phyloP scores from a whole-genome alignment of 352 stramenopile genomes.

The Elongisporangium prolatum region DNA sequence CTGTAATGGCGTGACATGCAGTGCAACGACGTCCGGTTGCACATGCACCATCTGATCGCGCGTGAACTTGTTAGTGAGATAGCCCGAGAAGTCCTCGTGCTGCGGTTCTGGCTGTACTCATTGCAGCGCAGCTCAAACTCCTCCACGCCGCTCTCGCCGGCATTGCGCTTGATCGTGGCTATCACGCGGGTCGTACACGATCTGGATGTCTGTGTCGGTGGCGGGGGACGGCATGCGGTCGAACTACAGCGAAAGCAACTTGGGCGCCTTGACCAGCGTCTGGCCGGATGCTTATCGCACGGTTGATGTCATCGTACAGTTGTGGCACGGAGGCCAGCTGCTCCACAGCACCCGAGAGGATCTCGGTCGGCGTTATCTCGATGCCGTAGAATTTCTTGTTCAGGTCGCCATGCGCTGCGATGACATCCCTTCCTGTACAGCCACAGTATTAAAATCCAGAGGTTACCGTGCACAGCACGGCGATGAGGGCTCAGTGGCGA shows the following conservation, averaged over 20 bases:
- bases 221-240: slow-evolving; percentile 72
- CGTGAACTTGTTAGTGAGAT: slow-evolving; percentile 70
- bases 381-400: slow-evolving; percentile 90
- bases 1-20: too few species aligned
- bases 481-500: too few species aligned
- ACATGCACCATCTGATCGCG: slow-evolving; percentile 64
- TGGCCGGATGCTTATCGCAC: slow-evolving; percentile 60
- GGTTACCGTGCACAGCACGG: too few species aligned
- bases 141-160: slow-evolving; percentile 50
- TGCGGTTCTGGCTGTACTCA: slow-evolving; percentile 81
- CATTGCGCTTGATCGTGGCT: slow-evolving; percentile 58
- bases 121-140: slow-evolving; percentile 87
- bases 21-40: slow-evolving; percentile 78
- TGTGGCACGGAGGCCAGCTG: slow-evolving; percentile 74
- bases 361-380: slow-evolving; percentile 81
- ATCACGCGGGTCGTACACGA: slow-evolving; percentile 84
- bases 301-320: slow-evolving; percentile 80
- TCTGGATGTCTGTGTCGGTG: slow-evolving; percentile 71
- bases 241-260: slow-evolving; percentile 59
- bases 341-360: slow-evolving; percentile 76
- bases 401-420: slow-evolving; percentile 68
- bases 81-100: slow-evolving; percentile 63
- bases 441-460: too few species aligned
- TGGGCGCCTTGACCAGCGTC: slow-evolving; percentile 41
- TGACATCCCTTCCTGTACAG: too few species aligned